Conservation (phyloP, 768 basidiomycete species). For the Cyclocybe aegerita region DNA sequence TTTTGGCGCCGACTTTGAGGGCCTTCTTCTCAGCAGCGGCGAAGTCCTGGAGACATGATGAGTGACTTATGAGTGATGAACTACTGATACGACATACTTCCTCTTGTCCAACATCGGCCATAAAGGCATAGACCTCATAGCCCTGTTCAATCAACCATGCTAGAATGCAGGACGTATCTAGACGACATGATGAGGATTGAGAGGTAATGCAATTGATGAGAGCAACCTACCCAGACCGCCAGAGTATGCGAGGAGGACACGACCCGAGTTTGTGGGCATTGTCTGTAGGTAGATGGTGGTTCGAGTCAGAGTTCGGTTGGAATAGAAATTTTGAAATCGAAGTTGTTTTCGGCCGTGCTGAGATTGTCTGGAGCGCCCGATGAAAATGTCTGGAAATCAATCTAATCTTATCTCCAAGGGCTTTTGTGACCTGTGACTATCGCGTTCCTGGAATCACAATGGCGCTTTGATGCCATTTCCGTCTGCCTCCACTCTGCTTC, state of each 20-base stretch:
- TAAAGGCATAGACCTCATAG: constrained; percentile 96
- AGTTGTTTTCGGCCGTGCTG: constrained; percentile 10
- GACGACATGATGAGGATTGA: constrained; percentile 14
- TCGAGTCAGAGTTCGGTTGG: constrained; percentile 14
- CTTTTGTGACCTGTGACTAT: neutral
- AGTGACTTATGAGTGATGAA: neutral
- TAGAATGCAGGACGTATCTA: constrained; percentile 98
- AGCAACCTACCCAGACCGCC: constrained; percentile 83
- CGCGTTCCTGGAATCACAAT: neutral
- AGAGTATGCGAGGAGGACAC: constrained; percentile 96
- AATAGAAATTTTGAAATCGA: constrained; percentile 8
- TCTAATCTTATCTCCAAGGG: constrained; percentile 13
- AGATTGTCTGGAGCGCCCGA: neutral
- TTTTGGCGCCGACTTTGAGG: constrained; percentile 87
- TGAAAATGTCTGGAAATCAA: neutral
- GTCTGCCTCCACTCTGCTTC: no score
- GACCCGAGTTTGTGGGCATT: constrained; percentile 64
- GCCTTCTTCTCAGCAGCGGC: constrained; percentile 90
- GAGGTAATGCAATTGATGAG: neutral
- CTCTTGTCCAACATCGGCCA: constrained; percentile 94
- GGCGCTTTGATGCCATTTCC: no score
- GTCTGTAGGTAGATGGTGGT: constrained; percentile 6
- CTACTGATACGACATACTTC: constrained; percentile 47
- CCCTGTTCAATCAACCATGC: constrained; percentile 98
- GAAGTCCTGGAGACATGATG: constrained; percentile 66